Evolutionary conservation across 2,329 filamentous ascomycete species (phyloP), one percentile per base, ranked within the genome.

Genomic region (Fusarium lyarnte): DNA sequence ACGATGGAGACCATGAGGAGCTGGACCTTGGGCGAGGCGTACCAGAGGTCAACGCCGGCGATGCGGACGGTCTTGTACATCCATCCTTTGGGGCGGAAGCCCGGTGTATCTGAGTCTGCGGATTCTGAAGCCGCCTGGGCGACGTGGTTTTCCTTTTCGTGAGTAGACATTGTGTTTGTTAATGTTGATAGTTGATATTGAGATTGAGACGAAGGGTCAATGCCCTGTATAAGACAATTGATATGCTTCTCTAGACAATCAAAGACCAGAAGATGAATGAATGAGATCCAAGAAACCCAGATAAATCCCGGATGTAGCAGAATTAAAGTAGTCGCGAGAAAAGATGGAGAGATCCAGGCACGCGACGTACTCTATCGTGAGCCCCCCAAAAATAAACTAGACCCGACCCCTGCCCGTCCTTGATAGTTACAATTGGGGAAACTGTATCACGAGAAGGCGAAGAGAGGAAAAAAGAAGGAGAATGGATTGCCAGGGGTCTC

Each of bases 21-120:
- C 82, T 95, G 93, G 52, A 90, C 82, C 77, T 90, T 88, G 17
- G 93, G 93, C 63, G 92, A 93, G 27, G 93, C 93, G 80, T 92
- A 94, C 87, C 90, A 93, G 12, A 92, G 67, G 72, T 87, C 86
- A 64, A 82, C 82, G 54, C 84, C 83, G 23, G 87, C 86, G 63
- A 94, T 66, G 63, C 84, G 87, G 77, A 89, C 78, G 53, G 86
- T 84, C 77, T 87, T 90, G 85, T 94, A 94, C 83, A 90, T 91
- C 92, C 92, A 94, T 70, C 87, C 87, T 7, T 73, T 45, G 5
- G 87, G 87, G 35, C 84, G 85, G 66, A 65, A 63, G 53, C 58
- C 55, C 21, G 63, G 57, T 21, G 51, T 58, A 38, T 68, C 65
- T 36, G 65, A 64, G 19, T 55, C 57, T 51, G 54, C 53, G 46